Percentiles rank a stretch among this genome's conserved stretches.
These are phyloP conservation scores for Heteromeles arbutifolia DNA, from an alignment of 306 rosid genomes.

Conservation along the genomic window DNA sequence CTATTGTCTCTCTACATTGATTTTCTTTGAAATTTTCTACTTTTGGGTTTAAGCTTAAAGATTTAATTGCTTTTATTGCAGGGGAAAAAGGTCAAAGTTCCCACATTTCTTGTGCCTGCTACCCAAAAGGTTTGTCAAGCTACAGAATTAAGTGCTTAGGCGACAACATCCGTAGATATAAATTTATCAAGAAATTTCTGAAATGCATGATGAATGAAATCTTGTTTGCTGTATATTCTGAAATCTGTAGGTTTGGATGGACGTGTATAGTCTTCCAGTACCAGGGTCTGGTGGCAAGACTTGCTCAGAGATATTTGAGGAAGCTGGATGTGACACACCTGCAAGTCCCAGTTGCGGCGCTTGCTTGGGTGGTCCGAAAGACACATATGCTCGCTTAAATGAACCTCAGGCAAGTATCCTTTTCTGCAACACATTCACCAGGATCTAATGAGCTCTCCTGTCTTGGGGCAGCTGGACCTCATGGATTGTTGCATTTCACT, in stretches of 20 bases:
- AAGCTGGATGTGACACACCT: conserved; percentile 99
- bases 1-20: neutral
- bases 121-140: conserved; percentile 71
- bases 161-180: neutral
- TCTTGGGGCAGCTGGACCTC: neutral
- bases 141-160: conserved; percentile 4
- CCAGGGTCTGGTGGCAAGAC: conserved; percentile 97
- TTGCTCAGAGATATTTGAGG: conserved; percentile 97
- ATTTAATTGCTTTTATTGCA: conserved; percentile 27
- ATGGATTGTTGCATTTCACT: neutral
- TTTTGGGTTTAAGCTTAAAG: neutral
- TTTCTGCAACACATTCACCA: neutral
- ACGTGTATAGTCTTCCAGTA: conserved; percentile 61
- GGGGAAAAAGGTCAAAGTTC: conserved; percentile 92
- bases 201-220: neutral
- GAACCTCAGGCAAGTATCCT: conserved; percentile 62
- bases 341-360: conserved; percentile 96
- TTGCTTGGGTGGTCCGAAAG: conserved; percentile 96
- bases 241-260: conserved; percentile 83
- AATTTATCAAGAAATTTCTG: neutral
- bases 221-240: neutral
- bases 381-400: conserved; percentile 86
- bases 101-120: conserved; percentile 98
- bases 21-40: neutral
- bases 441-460: neutral